A percentile compares a stretch with the other conserved stretches of the same genome.
These are phyloP conservation scores for Stromatinia cepivora DNA, from an alignment of 2,329 filamentous ascomycete species.

Conservation along the genomic window DNA sequence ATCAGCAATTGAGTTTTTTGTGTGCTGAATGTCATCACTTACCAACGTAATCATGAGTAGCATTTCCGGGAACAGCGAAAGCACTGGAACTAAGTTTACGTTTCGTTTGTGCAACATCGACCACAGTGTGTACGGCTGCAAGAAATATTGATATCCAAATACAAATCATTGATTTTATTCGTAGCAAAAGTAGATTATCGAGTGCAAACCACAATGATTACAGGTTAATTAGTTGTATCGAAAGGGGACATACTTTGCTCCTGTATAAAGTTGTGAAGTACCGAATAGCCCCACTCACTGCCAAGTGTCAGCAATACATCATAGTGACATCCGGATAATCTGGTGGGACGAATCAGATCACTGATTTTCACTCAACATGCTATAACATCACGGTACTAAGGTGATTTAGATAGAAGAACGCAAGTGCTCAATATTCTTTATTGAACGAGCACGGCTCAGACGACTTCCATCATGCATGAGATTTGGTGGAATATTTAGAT, in stretches of 20 bases:
- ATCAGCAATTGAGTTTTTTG: background rate
- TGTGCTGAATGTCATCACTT: background rate
- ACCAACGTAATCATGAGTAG: slow-evolving; percentile 45
- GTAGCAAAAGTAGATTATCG: too few relatives aligned
- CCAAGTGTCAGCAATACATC: slow-evolving; percentile 11
- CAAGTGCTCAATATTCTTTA: background rate
- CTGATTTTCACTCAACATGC: background rate
- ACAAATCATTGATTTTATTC: background rate
- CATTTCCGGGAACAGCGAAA: slow-evolving; percentile 30
- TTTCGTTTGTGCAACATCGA: background rate
- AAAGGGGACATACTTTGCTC: too few relatives aligned
- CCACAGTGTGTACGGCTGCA: background rate
- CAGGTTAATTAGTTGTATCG: too few relatives aligned
- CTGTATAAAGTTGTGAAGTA: background rate
- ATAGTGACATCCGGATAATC: background rate
- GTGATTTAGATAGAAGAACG: background rate
- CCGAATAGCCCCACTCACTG: background rate
- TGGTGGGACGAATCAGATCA: background rate
- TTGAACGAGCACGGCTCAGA: background rate
- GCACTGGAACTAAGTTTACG: slow-evolving; percentile 24
- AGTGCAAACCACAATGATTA: too few relatives aligned
- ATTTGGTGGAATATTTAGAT: background rate
- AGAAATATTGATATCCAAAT: background rate
- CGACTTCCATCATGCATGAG: background rate
- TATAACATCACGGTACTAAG: background rate